These are phyloP conservation scores for Penicillium olsonii DNA, from an alignment of 2,329 filamentous ascomycete species.

Conservation along the genomic window DNA sequence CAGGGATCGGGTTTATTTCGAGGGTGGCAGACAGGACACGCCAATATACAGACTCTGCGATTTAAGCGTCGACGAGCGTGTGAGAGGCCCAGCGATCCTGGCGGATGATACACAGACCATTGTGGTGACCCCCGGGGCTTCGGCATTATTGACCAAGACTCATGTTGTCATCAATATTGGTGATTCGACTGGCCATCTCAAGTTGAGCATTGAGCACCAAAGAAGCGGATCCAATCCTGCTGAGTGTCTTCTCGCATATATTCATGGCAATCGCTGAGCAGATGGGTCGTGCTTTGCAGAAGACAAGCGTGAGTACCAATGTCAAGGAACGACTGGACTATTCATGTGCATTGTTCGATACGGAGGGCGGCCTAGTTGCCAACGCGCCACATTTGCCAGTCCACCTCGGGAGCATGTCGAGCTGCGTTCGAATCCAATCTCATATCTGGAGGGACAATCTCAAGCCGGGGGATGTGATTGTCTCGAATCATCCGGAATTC, in stretches of 20 bases:
- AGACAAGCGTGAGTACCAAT: constrained; percentile 68
- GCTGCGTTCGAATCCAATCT: constrained; percentile 73
- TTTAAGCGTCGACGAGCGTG: constrained; percentile 68
- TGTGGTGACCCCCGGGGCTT: constrained; percentile 41
- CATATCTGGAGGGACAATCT: constrained; percentile 73
- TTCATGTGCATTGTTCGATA: constrained; percentile 76
- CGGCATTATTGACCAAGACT: constrained; percentile 38
- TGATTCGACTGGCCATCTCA: constrained; percentile 19
- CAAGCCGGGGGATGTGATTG: constrained; percentile 73
- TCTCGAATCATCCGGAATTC: constrained; percentile 79
- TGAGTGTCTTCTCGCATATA: constrained; percentile 77
- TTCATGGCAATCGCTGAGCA: constrained; percentile 88
- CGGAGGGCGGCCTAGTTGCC: constrained; percentile 68
- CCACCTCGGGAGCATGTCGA: constrained; percentile 78
- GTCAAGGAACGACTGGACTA: constrained; percentile 84
- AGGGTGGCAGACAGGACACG: constrained; percentile 74
- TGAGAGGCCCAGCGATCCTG: constrained; percentile 80
- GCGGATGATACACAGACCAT: constrained; percentile 62
- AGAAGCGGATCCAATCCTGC: constrained; percentile 72
- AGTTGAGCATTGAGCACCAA: constrained; percentile 47
- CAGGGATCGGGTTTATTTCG: constrained; percentile 77
- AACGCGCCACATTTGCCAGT: constrained; percentile 74
- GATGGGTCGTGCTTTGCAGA: constrained; percentile 77
- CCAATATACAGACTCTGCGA: constrained; percentile 81
- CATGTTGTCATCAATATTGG: constrained; percentile 42